These are phyloP conservation scores for Turritis glabra DNA, from an alignment of 345 rosid genomes.

Conservation along the genomic window DNA sequence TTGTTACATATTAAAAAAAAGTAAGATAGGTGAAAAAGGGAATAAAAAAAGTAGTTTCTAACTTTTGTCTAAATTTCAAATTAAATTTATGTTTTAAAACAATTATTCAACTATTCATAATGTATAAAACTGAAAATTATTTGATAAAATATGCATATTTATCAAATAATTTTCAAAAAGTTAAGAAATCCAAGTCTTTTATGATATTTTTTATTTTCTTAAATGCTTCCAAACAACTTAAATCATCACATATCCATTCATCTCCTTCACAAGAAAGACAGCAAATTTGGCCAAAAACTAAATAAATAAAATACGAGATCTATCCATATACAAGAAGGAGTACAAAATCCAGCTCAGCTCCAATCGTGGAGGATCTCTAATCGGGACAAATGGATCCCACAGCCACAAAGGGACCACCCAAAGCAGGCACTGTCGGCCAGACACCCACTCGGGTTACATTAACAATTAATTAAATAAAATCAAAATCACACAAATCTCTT, in stretches of 20 bases:
- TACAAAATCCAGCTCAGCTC: conserved; percentile 41
- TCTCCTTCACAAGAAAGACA: conserved; percentile 21
- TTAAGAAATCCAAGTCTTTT: no score
- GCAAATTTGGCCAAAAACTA: conserved; percentile 27
- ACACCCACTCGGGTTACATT: conserved; percentile 70
- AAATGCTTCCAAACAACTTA: conserved; percentile 30
- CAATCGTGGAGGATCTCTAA: conserved; percentile 39
- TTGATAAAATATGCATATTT: no score
- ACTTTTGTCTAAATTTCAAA: no score
- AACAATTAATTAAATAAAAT: background rate
- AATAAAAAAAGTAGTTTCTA: no score
- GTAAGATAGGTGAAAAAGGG: no score
- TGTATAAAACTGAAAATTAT: no score
- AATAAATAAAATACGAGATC: conserved; percentile 2
- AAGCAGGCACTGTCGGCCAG: conserved; percentile 59
- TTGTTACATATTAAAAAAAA: no score
- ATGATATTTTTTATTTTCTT: no score
- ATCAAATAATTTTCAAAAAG: no score
- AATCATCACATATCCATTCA: conserved; percentile 18
- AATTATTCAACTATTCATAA: no score
- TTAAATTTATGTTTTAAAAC: no score
- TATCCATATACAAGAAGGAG: background rate
- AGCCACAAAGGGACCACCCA: conserved; percentile 34
- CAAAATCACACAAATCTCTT: conserved; percentile 17
- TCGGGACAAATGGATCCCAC: conserved; percentile 40